phyloP scores from a whole-genome alignment of 495 filamentous ascomycete genomes.

The Apiosordaria backusii region DNA sequence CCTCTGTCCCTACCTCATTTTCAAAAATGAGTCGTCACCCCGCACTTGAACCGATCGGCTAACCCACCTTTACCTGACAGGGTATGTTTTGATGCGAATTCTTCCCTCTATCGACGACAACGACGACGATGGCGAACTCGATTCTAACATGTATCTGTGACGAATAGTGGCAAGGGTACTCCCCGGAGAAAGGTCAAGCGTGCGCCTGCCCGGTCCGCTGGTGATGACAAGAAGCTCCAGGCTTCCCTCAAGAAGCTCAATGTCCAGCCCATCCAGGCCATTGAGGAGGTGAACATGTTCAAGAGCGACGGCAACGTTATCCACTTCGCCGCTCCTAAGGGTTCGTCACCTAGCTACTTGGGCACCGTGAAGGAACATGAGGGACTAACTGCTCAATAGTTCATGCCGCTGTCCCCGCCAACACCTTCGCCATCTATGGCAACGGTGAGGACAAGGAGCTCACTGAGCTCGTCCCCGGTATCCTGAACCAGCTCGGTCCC shows the following conservation, averaged over 20 bases:
- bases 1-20: conserved; percentile 2
- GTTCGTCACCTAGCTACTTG: conserved; percentile 48
- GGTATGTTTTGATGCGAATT: conserved; percentile 24
- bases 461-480: conserved; percentile 97
- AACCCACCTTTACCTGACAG: conserved; percentile 22
- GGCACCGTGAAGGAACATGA: background rate
- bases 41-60: conserved; percentile 17
- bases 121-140: background rate
- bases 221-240: conserved; percentile 99
- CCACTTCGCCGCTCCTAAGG: conserved; percentile 95
- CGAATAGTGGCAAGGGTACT: conserved; percentile 87
- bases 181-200: conserved; percentile 98
- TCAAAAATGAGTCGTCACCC: conserved; percentile 7
- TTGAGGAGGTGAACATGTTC: conserved; percentile 99
- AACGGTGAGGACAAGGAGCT: conserved; percentile 99
- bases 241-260: conserved; percentile 90
- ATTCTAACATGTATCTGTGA: conserved; percentile 3
- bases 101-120: background rate
- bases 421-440: conserved; percentile 99
- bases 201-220: conserved; percentile 81
- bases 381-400: conserved; percentile 50
- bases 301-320: conserved; percentile 99
- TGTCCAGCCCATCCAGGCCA: conserved; percentile 94
- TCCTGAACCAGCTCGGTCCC: conserved; percentile 98
- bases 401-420: conserved; percentile 91